phyloP scores from a whole-genome alignment of 352 stramenopile genomes.

The Plasmopara viticola region DNA sequence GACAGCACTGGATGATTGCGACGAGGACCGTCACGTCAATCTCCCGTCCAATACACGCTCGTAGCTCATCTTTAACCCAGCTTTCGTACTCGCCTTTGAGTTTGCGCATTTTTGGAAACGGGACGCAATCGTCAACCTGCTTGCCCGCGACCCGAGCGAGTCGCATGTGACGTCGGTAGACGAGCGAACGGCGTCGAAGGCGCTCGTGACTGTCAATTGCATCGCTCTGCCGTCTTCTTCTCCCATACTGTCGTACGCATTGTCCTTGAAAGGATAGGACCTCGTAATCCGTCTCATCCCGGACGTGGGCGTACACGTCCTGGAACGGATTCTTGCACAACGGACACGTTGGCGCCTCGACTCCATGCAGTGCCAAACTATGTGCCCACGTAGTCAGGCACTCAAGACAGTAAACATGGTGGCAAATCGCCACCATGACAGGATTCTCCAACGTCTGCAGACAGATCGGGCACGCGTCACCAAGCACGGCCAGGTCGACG shows the following conservation, averaged over 20 bases:
- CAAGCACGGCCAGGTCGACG: slow-evolving; percentile 47
- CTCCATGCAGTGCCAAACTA: slow-evolving; percentile 50
- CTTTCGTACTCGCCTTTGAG: slow-evolving; percentile 44
- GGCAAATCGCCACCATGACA: slow-evolving; percentile 55
- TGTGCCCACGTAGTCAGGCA: slow-evolving; percentile 59
- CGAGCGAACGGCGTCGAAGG: slow-evolving; percentile 38
- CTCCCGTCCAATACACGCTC: slow-evolving; percentile 56
- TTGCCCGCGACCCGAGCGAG: slow-evolving; percentile 44
- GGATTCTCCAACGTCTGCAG: slow-evolving; percentile 48
- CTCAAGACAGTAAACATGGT: slow-evolving; percentile 69
- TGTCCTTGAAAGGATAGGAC: slow-evolving; percentile 43
- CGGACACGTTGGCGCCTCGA: slow-evolving; percentile 47
- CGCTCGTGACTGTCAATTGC: slow-evolving; percentile 8
- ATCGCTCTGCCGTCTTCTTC: slow-evolving; percentile 7
- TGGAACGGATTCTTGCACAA: slow-evolving; percentile 65
- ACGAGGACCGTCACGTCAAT: slow-evolving; percentile 66
- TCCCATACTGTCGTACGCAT: slow-evolving; percentile 5
- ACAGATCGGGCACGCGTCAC: slow-evolving; percentile 68
- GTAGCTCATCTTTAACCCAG: slow-evolving; percentile 60
- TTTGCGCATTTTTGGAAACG: slow-evolving; percentile 42
- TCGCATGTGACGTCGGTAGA: slow-evolving; percentile 48
- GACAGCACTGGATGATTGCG: slow-evolving; percentile 49
- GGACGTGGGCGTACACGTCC: slow-evolving; percentile 50
- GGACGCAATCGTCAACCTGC: slow-evolving; percentile 9
- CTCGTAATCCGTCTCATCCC: slow-evolving; percentile 56